Percentiles rank a stretch among this genome's conserved stretches.
phyloP scores from a whole-genome alignment of 345 rosid genomes.

The Raphanus sativus region DNA sequence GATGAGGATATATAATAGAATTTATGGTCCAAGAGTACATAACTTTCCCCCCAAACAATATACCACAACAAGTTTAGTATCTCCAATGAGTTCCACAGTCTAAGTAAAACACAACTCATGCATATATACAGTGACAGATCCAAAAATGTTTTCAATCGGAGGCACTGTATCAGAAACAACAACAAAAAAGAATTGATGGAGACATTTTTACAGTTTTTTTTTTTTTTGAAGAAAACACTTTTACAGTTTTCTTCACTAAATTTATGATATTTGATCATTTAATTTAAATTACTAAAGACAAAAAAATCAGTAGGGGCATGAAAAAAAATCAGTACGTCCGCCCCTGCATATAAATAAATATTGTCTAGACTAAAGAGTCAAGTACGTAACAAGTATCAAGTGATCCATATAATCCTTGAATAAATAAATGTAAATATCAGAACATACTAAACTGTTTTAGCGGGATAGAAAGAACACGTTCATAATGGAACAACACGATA shows the following conservation, averaged over 20 bases:
- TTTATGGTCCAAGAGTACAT: slow-evolving; percentile 15
- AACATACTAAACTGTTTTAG: neutral
- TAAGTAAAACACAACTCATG: neutral
- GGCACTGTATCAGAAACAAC: too few relatives aligned
- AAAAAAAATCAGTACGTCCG: too few relatives aligned
- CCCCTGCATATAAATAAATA: neutral
- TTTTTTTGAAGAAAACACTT: too few relatives aligned
- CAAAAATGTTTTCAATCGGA: too few relatives aligned
- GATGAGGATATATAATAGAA: neutral
- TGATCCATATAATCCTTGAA: neutral
- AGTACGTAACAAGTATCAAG: neutral
- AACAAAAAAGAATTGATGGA: too few relatives aligned
- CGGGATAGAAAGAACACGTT: neutral
- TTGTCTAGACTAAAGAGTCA: neutral
- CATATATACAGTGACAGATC: neutral
- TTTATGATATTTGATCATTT: too few relatives aligned
- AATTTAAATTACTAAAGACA: too few relatives aligned
- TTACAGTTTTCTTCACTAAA: too few relatives aligned
- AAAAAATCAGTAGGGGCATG: too few relatives aligned
- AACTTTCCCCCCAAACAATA: neutral
- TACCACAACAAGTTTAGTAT: neutral
- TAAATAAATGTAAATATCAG: neutral
- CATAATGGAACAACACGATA: neutral
- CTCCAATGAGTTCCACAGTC: neutral
- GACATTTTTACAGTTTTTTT: too few relatives aligned